Percentiles rank a stretch among this genome's conserved stretches.
These are phyloP conservation scores for Monosporascus ibericus DNA, from an alignment of 2,329 filamentous ascomycete species.

Conservation along the genomic window DNA sequence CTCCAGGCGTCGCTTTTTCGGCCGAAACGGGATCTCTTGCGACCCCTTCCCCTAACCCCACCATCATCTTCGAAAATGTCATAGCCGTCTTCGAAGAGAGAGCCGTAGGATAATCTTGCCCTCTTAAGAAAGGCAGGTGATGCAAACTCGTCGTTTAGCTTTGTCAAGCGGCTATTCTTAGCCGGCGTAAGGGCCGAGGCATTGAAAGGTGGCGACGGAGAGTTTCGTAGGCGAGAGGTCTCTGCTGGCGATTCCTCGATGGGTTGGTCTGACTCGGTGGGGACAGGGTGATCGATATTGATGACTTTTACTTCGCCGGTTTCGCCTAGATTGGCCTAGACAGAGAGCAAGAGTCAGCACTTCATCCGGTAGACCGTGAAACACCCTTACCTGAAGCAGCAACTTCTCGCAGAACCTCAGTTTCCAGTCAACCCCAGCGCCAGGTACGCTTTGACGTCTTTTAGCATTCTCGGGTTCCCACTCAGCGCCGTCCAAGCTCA, in stretches of 20 bases:
- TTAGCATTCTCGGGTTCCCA: conserved; percentile 53
- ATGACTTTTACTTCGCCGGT: conserved; percentile 43
- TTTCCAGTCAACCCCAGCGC: conserved; percentile 52
- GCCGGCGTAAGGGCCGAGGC: conserved; percentile 13
- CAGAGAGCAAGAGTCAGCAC: background rate
- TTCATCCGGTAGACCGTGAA: background rate
- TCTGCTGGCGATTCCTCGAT: conserved; percentile 2
- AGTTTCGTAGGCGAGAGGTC: conserved; percentile 10
- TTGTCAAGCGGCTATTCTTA: conserved; percentile 29
- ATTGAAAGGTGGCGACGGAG: conserved; percentile 1
- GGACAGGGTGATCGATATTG: conserved; percentile 42
- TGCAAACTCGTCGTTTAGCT: conserved; percentile 50
- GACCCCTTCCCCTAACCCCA: conserved; percentile 51
- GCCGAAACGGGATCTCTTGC: conserved; percentile 66
- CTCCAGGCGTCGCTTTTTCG: conserved; percentile 66
- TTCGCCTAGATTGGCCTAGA: conserved; percentile 39
- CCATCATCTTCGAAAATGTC: conserved; percentile 69
- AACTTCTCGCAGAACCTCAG: conserved; percentile 47
- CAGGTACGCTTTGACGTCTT: conserved; percentile 38
- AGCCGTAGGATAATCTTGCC: conserved; percentile 62
- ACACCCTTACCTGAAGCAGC: conserved; percentile 35
- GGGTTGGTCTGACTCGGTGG: conserved; percentile 6
- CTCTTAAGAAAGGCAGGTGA: conserved; percentile 79
- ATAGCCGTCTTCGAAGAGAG: conserved; percentile 55
- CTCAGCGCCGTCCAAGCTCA: conserved; percentile 62